Evolutionary conservation across 1,284 basidiomycete species (phyloP), one percentile per base, ranked within the genome.

Genomic region (Mycosarcoma mackinlayi): DNA sequence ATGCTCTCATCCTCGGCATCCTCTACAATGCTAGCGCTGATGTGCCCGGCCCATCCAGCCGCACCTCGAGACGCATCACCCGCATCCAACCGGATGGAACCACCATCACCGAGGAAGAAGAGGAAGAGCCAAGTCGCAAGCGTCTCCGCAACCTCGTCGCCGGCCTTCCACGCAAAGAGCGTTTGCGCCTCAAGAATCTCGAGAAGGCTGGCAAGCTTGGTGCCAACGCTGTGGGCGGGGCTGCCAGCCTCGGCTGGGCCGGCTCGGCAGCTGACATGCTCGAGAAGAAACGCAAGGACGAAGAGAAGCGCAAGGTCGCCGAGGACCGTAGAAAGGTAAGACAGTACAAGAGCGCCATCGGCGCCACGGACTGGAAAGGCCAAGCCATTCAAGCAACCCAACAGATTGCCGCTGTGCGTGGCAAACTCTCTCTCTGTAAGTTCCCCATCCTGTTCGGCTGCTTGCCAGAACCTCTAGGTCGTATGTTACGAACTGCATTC

Each of bases 1-100:
- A 85, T 58, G 75, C 81, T 4, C 73, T 85, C 19, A 73, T 85
- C 46, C 72, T 85, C 40, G 82, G 83, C 24, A 82, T 85, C 61
- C 77, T 85, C 25, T 83, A 84, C 79, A 84, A 85, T 31, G 79
- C 80, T 11, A 74, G 65, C 33, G 67, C 77, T 39, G 78, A 76
- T 41, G 70, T 78, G 10, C 74, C 76, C 7, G 73, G 76, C 3
- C 79, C 77, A 18, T 73, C 71, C 31, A 64, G 64, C 57, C 55
- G 60, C 40, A 41, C 59, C 19, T 37, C 49, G n/a, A 47, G 70
- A n/a, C 40, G 63, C 35, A 58, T 70, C 56, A 55, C 67, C 42
- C 53, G 75, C 44, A 52, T 67, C 47, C 54, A 76, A 0, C 55
- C 57, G 8, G 73, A 76, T 35, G 53, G 61, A 24, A 52, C 64